Evolutionary conservation across 495 filamentous ascomycete genomes (phyloP), one percentile per base, ranked within the genome.

Genomic region (Parachaetomium inaequale): DNA sequence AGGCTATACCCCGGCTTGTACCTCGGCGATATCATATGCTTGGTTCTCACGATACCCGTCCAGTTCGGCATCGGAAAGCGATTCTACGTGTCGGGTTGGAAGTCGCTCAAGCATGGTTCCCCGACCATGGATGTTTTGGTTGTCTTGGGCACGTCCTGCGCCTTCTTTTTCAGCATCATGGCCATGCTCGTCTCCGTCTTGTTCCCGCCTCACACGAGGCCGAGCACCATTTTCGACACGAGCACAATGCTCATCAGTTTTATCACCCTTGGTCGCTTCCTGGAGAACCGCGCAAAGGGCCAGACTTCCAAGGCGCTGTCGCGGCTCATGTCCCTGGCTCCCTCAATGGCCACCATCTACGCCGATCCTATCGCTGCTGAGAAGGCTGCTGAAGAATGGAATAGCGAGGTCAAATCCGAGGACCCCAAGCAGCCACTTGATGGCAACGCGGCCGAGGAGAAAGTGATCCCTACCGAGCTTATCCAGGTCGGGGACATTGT

Each of bases 221-320:
- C 94, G 2, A 85, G 84, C 58, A 96, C 90, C 7, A 88, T 98
- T 4, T 99, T 98, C 64, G 94, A 99, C 66, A 99, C 94, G 0
- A 96, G 92, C 72, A 97, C 92, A 25, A 99, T 98, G 95, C 84
- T 99, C 25, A 96, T 99, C 70, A 96, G 91, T 0, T 98, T 98
- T 74, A 91, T 96, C 73, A 90, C 90, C 0, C 78, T 99, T 4
- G 93, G 94, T 26, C 86, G 94, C 36, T 98, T 89, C 78, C 73
- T 99, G 10, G 94, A 99, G 73, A 99, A 98, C 66, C 81, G 89
- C 15, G 94, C 94, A 21, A 99, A 99, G 75, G 94, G 94, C 4
- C 91, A 98, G 73, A 99, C 94, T 0, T 96, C 92, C 8, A 94
- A 91, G 69, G 94, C 94, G 2, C 83, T 99, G 7, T 96, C 91